phyloP scores from a whole-genome alignment of 148 eudicot genomes.

The Camellia lanceoleosa region DNA sequence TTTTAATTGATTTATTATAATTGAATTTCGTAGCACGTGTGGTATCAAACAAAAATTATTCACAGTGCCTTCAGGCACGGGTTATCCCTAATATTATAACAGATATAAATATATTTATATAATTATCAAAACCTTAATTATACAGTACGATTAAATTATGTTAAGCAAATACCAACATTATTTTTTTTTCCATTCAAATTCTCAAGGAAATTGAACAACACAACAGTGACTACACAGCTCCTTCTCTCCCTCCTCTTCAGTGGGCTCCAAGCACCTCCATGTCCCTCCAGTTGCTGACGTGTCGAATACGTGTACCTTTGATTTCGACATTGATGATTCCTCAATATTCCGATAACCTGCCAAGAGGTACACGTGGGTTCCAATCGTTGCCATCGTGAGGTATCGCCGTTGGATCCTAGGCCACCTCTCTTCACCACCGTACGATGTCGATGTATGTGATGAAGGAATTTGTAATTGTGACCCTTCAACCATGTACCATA shows the following conservation, averaged over 20 bases:
- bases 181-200: neutral
- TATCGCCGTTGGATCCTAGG: neutral
- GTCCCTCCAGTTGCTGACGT: constrained; percentile 6
- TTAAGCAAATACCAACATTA: neutral
- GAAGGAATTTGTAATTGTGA: constrained; percentile 6
- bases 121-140: neutral
- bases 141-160: neutral
- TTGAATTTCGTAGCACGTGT: too few relatives aligned
- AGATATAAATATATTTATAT: too few relatives aligned
- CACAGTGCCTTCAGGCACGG: too few relatives aligned
- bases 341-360: constrained; percentile 12
- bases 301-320: constrained; percentile 22
- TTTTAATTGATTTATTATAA: too few relatives aligned
- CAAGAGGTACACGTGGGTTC: constrained; percentile 18
- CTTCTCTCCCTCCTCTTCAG: constrained; percentile 17
- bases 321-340: constrained; percentile 14
- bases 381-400: constrained; percentile 28
- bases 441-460: neutral
- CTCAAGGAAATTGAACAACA: constrained; percentile 26
- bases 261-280: constrained; percentile 23
- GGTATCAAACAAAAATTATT: too few relatives aligned
- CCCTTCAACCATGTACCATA: constrained; percentile 30
- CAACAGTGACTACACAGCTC: constrained; percentile 29
- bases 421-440: constrained; percentile 1
- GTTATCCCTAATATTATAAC: too few relatives aligned